These are phyloP conservation scores for Chloromonas sp. DNA, from an alignment of 163 green algal species.

Conservation along the genomic window DNA sequence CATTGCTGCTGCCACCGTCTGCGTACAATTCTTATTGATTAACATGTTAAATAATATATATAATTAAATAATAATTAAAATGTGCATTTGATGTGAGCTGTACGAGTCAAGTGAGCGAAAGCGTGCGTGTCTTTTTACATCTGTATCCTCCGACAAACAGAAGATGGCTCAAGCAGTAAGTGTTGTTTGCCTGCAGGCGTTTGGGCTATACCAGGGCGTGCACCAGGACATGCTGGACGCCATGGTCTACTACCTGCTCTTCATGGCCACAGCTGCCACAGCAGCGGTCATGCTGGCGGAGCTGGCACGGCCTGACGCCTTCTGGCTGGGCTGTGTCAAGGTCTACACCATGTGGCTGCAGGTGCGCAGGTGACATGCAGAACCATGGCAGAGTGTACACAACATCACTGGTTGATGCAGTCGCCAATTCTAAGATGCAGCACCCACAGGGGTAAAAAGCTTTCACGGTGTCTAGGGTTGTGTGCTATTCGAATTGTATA, in stretches of 20 bases:
- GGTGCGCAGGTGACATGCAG: background rate
- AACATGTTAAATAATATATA: no score
- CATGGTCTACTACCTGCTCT: constrained; percentile 3
- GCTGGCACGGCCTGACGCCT: background rate
- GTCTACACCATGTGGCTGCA: constrained; percentile 2
- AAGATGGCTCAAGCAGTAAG: no score
- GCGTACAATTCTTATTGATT: no score
- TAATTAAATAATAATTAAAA: no score
- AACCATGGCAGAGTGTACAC: background rate
- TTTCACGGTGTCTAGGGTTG: no score
- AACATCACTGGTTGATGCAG: background rate
- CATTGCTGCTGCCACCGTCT: no score
- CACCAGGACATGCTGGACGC: constrained; percentile 5
- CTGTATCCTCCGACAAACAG: no score
- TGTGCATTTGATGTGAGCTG: no score
- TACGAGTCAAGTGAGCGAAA: no score
- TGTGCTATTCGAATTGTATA: no score
- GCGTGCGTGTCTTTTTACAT: no score
- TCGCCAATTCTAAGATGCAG: background rate
- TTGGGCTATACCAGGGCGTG: background rate
- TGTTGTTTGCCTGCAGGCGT: background rate
- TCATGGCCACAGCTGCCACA: background rate
- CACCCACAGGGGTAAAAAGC: no score
- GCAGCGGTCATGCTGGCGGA: background rate
- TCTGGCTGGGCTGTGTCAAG: background rate